Percentiles rank a stretch among this genome's conserved stretches.
phyloP scores from a whole-genome alignment of 176 grass and related monocot species.

The Leersia perrieri region DNA sequence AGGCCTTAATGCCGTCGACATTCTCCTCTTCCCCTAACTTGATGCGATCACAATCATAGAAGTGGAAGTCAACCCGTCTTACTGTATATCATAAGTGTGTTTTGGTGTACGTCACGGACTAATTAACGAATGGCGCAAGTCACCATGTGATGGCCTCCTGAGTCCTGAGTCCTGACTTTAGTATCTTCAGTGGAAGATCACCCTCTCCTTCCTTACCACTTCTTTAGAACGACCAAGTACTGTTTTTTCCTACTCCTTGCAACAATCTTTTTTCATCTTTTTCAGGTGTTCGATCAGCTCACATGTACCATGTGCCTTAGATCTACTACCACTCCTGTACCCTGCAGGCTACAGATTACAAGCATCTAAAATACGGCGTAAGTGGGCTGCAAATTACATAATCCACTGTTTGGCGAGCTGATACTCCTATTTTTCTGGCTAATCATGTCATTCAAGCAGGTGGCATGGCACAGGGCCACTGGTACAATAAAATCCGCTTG shows the following conservation, averaged over 20 bases:
- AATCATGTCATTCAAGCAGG: neutral
- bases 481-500: neutral
- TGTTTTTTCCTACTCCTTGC: neutral
- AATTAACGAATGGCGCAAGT: neutral
- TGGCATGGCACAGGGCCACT: too few relatives aligned
- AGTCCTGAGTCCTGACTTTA: neutral
- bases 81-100: too few relatives aligned
- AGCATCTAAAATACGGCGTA: neutral
- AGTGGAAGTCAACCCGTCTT: too few relatives aligned
- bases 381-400: neutral
- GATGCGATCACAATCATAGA: too few relatives aligned
- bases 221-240: neutral
- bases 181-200: conserved; percentile 27
- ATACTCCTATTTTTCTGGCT: neutral
- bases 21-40: too few relatives aligned
- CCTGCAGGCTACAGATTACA: neutral
- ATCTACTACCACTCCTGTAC: neutral
- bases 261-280: too few relatives aligned
- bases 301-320: neutral
- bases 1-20: too few relatives aligned
- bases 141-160: conserved; percentile 10
- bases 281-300: conserved; percentile 11
- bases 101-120: neutral
- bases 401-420: neutral
- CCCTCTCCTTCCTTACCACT: neutral